These are phyloP conservation scores for Cladosporium sp. DNA, from an alignment of 2,329 filamentous ascomycete genomes.

Conservation along the genomic window DNA sequence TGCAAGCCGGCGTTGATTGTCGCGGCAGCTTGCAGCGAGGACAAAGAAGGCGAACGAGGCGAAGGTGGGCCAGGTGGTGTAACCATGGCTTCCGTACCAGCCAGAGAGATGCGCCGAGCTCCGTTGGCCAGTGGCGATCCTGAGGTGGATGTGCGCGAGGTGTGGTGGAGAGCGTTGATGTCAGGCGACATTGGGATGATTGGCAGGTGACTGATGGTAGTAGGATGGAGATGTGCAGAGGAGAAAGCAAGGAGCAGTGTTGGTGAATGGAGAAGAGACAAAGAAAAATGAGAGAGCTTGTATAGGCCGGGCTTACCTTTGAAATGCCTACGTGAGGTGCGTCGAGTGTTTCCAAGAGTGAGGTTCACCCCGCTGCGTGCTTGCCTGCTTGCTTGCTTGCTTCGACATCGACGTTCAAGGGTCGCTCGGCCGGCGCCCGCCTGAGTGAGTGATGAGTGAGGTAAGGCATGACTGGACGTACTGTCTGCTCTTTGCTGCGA, in stretches of 20 bases:
- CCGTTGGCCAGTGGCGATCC: slow-evolving; percentile 37
- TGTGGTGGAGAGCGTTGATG: slow-evolving; percentile 61
- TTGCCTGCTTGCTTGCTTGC: background rate
- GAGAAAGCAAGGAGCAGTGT: background rate
- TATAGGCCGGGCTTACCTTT: background rate
- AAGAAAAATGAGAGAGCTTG: background rate
- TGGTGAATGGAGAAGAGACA: slow-evolving; percentile 4
- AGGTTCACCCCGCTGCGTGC: background rate
- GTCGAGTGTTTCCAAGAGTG: background rate
- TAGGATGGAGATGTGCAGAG: background rate
- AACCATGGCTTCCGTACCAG: slow-evolving; percentile 29
- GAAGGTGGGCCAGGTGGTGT: slow-evolving; percentile 43
- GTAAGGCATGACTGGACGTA: background rate
- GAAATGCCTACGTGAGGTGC: background rate
- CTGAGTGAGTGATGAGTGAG: background rate
- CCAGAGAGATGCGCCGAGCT: slow-evolving; percentile 36
- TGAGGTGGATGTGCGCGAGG: slow-evolving; percentile 37
- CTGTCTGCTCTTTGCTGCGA: background rate
- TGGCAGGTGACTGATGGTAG: background rate
- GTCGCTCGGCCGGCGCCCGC: slow-evolving; percentile 3
- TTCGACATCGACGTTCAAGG: background rate
- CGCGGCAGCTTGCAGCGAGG: slow-evolving; percentile 71
- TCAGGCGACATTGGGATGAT: slow-evolving; percentile 53
- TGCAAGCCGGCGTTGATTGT: slow-evolving; percentile 69
- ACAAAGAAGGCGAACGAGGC: slow-evolving; percentile 66